Conservation (phyloP, 305 asterid genomes). For the Petunia hybrid region DNA sequence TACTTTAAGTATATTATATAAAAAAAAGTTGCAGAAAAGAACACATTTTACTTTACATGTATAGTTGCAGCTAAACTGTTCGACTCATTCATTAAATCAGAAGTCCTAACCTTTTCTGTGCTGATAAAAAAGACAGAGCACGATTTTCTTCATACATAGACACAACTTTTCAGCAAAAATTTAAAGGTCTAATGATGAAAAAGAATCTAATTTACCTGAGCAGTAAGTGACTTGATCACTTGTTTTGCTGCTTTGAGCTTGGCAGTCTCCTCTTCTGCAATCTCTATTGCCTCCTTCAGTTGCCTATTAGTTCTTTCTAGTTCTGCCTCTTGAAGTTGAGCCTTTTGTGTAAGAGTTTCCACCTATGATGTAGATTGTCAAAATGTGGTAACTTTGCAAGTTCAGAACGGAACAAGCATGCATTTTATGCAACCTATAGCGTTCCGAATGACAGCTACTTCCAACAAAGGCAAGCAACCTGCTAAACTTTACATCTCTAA, state of each 20-base stretch:
- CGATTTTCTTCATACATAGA: background rate
- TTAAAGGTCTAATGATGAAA: background rate
- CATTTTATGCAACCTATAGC: background rate
- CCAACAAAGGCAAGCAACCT: constrained; percentile 52
- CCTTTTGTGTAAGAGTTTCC: constrained; percentile 70
- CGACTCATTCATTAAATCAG: background rate
- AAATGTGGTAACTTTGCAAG: background rate
- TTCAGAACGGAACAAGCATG: background rate
- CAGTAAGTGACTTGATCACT: constrained; percentile 89
- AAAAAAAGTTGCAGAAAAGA: background rate
- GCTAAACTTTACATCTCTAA: constrained; percentile 28
- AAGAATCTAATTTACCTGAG: constrained; percentile 66
- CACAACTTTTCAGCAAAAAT: background rate
- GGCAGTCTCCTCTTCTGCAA: constrained; percentile 86
- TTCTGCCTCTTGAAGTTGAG: constrained; percentile 81
- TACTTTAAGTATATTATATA: no score
- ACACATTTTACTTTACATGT: background rate
- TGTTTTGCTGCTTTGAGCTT: constrained; percentile 93
- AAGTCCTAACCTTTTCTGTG: background rate
- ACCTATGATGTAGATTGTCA: constrained; percentile 58
- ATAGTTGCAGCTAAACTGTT: background rate
- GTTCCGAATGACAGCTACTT: constrained; percentile 44
- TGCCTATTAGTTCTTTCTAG: constrained; percentile 81
- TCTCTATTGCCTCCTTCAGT: constrained; percentile 81
- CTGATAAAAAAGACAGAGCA: background rate